A percentile compares a stretch with the other conserved stretches of the same genome.
Evolutionary conservation across 2,329 filamentous ascomycete species (phyloP).

Genomic region (Calonectria leucothoes): DNA sequence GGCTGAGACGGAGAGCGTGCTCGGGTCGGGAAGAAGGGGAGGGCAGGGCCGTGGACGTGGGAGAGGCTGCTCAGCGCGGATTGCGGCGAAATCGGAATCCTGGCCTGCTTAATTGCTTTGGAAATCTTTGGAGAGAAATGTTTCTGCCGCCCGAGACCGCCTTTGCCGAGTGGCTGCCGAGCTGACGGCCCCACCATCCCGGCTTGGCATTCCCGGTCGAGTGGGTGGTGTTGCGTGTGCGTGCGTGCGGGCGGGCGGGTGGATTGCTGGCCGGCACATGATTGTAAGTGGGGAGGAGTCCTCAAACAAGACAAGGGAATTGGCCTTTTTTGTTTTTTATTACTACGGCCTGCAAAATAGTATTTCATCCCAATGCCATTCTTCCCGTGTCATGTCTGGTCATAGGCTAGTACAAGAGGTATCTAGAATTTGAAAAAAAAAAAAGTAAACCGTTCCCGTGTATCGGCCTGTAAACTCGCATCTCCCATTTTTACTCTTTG

Average conservation of each 20-base stretch:
- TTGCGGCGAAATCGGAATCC: constrained; percentile 28
- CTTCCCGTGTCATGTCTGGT: not conserved
- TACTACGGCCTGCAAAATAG: not conserved
- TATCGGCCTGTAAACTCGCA: not conserved
- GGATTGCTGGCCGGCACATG: not conserved
- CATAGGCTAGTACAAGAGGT: not conserved
- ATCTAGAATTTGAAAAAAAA: not conserved
- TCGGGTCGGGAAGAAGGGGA: not conserved
- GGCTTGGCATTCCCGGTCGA: constrained; percentile 22
- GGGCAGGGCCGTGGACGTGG: too few species aligned
- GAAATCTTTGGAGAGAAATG: constrained; percentile 44
- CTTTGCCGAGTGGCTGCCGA: constrained; percentile 30
- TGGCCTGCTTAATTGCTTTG: constrained; percentile 23
- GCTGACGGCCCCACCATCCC: constrained; percentile 37
- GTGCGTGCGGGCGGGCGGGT: too few species aligned
- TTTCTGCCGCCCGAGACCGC: constrained; percentile 57
- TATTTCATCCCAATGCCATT: not conserved
- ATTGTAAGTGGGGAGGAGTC: not conserved
- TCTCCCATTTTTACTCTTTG: not conserved
- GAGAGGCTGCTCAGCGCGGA: constrained; percentile 25
- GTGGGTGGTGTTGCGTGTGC: not conserved
- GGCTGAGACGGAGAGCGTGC: not conserved
- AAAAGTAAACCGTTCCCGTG: not conserved
- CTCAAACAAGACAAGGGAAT: too few species aligned
- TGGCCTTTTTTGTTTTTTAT: too few species aligned